Conservation (phyloP, 192 early-diverging fungal genomes). For the Coemansia sp. region DNA sequence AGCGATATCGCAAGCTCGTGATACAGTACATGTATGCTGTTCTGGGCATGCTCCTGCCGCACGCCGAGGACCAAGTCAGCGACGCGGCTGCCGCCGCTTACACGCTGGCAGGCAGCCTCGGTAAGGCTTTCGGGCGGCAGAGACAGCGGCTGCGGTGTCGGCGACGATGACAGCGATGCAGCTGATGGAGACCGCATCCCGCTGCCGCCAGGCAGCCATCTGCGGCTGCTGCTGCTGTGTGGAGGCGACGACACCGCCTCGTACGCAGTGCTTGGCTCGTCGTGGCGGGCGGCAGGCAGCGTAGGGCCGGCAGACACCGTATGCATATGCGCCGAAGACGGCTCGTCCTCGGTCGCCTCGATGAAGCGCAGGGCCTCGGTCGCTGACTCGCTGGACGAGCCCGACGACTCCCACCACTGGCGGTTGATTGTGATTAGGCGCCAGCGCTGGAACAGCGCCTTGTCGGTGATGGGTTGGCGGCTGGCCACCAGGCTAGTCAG, state of each 20-base stretch:
- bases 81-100: constrained; percentile 5
- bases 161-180: constrained; percentile 2
- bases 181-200: constrained; percentile 5
- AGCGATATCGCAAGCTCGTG: constrained; percentile 23
- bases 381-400: constrained; percentile 29
- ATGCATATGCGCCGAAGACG: not conserved
- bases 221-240: constrained; percentile 8
- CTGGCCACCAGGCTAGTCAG: constrained; percentile 24
- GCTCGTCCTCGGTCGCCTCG: constrained; percentile 1
- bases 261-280: not conserved
- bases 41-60: constrained; percentile 16
- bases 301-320: not conserved
- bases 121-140: not conserved
- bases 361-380: constrained; percentile 30
- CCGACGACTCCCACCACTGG: constrained; percentile 44
- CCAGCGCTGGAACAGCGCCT: constrained; percentile 35
- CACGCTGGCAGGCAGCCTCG: constrained; percentile 1
- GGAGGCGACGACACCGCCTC: not conserved
- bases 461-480: constrained; percentile 25
- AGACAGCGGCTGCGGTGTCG: not conserved
- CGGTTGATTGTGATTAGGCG: constrained; percentile 34
- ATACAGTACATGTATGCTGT: constrained; percentile 25
- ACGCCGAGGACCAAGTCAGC: constrained; percentile 12
- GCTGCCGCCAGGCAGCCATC: constrained; percentile 13
- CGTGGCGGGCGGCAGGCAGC: not conserved